phyloP scores from a whole-genome alignment of 129 eudicot species.

The Dittrichia graveolens region DNA sequence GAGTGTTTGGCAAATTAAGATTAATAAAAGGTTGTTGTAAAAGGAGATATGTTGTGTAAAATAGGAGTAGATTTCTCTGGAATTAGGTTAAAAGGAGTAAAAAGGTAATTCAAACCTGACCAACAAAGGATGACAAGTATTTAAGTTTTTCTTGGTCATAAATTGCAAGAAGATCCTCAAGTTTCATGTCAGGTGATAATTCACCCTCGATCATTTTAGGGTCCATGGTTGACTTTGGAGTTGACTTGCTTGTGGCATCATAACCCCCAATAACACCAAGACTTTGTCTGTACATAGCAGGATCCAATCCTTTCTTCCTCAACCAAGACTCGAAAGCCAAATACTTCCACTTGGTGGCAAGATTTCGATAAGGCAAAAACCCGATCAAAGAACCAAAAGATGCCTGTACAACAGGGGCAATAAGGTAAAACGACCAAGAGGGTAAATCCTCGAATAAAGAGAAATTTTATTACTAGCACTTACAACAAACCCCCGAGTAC shows the following conservation, averaged over 20 bases:
- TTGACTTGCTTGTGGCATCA: constrained; percentile 40
- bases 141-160: constrained; percentile 84
- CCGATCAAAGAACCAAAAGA: constrained; percentile 86
- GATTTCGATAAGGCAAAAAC: constrained; percentile 88
- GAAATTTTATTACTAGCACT: constrained; percentile 27
- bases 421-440: constrained; percentile 16
- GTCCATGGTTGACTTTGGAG: constrained; percentile 41
- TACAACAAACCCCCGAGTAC: constrained; percentile 89
- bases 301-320: constrained; percentile 87
- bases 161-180: constrained; percentile 80
- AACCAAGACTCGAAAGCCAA: constrained; percentile 93
- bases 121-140: constrained; percentile 78
- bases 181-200: constrained; percentile 73
- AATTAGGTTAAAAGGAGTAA: constrained; percentile 3
- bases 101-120: constrained; percentile 67
- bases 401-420: constrained; percentile 51
- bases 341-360: constrained; percentile 79
- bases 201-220: constrained; percentile 43
- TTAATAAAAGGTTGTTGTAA: not conserved
- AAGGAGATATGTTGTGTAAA: not conserved
- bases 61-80: not conserved
- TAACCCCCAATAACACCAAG: constrained; percentile 73
- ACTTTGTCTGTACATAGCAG: constrained; percentile 68
- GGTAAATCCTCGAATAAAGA: constrained; percentile 11
- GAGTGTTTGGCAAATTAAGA: not conserved